phyloP scores from a whole-genome alignment of 164 flowering plant genomes.

The Magnolia sinica region DNA sequence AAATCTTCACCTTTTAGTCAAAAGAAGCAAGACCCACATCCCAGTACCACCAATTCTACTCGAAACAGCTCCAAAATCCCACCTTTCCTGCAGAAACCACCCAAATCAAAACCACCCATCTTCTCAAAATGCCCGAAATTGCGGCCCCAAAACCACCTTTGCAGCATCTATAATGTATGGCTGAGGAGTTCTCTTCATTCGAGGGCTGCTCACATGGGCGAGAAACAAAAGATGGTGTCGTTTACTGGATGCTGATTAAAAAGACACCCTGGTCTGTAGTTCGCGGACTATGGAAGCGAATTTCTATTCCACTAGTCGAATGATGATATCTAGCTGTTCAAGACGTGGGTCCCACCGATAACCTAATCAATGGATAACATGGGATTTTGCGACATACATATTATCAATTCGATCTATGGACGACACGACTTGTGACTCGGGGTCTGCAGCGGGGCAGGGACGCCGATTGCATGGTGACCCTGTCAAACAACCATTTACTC shows the following conservation, averaged over 20 bases:
- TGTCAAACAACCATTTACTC: too few relatives aligned
- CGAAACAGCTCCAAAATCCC: background rate
- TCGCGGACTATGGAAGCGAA: background rate
- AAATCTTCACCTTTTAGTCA: background rate
- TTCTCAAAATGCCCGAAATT: background rate
- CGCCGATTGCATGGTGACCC: too few relatives aligned
- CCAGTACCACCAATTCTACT: background rate
- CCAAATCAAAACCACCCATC: slow-evolving; percentile 6
- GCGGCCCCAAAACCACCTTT: background rate
- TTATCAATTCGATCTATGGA: too few relatives aligned
- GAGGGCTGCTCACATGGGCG: slow-evolving; percentile 48
- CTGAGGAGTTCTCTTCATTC: slow-evolving; percentile 30
- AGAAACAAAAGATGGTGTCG: slow-evolving; percentile 21
- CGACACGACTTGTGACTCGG: too few relatives aligned
- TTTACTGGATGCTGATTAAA: background rate
- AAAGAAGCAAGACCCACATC: background rate
- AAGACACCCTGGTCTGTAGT: background rate
- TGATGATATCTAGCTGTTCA: too few relatives aligned
- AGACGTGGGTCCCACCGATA: too few relatives aligned
- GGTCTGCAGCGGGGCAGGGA: too few relatives aligned
- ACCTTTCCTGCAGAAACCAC: slow-evolving; percentile 10
- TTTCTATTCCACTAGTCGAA: background rate
- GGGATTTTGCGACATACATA: too few relatives aligned
- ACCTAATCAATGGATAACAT: too few relatives aligned
- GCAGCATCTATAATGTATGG: slow-evolving; percentile 12